Evolutionary conservation across 768 basidiomycete genomes (phyloP).

Genomic region (Lactarius sanguifluus): DNA sequence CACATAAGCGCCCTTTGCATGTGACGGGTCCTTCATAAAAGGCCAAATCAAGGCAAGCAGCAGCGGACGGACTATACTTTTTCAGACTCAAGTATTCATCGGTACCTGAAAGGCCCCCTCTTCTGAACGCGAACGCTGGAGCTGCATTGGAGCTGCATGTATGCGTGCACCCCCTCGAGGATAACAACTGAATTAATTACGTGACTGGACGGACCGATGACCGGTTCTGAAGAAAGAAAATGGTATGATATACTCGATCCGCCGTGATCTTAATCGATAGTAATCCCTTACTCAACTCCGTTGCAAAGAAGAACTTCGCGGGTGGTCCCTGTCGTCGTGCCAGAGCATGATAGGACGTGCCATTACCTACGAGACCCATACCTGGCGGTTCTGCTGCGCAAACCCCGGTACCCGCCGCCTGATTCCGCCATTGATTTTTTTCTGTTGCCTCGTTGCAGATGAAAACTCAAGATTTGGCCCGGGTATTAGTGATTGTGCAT

Average conservation of each 20-base stretch:
- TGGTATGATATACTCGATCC: not conserved
- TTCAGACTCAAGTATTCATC: not conserved
- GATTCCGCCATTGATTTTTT: not conserved
- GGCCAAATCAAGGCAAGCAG: not conserved
- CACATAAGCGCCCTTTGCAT: not conserved
- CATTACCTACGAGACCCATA: not conserved
- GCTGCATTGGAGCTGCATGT: not conserved
- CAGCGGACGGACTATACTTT: no score
- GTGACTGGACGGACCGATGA: not conserved
- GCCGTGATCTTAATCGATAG: not conserved
- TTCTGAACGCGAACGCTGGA: not conserved
- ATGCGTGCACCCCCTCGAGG: not conserved
- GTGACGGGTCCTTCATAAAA: not conserved
- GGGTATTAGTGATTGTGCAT: not conserved
- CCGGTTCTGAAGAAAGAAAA: not conserved
- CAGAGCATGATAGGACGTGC: not conserved
- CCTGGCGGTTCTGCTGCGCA: not conserved
- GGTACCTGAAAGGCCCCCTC: not conserved
- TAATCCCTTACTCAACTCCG: not conserved
- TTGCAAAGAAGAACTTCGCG: not conserved
- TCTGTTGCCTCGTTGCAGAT: not conserved
- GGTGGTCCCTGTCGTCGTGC: not conserved
- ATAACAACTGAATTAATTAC: slow-evolving; percentile 1
- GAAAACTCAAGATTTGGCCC: not conserved
- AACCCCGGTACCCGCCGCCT: not conserved